Evolutionary conservation across 306 rosid genomes (phyloP).

Genomic region (Castanea crenata): DNA sequence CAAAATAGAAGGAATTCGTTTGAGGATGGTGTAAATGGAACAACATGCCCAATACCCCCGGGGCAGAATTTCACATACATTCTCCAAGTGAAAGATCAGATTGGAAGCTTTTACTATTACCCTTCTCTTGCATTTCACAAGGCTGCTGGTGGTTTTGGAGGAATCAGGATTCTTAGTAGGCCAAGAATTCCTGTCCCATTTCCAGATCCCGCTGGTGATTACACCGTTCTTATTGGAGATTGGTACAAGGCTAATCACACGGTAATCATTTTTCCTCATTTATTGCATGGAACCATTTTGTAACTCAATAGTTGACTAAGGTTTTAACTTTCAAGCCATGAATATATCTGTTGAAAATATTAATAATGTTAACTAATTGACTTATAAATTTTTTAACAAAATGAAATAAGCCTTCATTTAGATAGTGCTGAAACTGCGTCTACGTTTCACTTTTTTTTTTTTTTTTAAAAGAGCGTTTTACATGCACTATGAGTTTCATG

Average conservation of each 20-base stretch:
- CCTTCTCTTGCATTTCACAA: constrained; percentile 94
- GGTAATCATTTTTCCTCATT: constrained; percentile 31
- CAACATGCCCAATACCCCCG: constrained; percentile 96
- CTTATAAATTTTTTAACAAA: too few species aligned
- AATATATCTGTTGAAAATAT: too few species aligned
- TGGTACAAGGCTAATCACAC: constrained; percentile 93
- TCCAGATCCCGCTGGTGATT: constrained; percentile 83
- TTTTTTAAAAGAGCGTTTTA: too few species aligned
- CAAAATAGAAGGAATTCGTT: constrained; percentile 89
- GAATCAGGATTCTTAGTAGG: constrained; percentile 90
- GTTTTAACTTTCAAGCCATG: too few species aligned
- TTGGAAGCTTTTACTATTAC: constrained; percentile 89
- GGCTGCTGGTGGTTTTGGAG: constrained; percentile 98
- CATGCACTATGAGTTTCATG: too few species aligned
- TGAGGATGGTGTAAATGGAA: constrained; percentile 85
- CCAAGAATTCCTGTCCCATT: constrained; percentile 94
- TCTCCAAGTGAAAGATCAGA: constrained; percentile 94
- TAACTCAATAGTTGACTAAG: too few species aligned
- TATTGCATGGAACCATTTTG: too few species aligned
- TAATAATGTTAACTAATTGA: too few species aligned
- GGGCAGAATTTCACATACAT: constrained; percentile 90
- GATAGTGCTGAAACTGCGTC: too few species aligned
- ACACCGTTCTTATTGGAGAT: constrained; percentile 89
- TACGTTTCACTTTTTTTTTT: too few species aligned
- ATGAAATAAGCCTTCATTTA: too few species aligned